Base-by-base conservation (phyloP, 371 early-diverging fungal genomes). In the Apophysomyces sp. region DNA sequence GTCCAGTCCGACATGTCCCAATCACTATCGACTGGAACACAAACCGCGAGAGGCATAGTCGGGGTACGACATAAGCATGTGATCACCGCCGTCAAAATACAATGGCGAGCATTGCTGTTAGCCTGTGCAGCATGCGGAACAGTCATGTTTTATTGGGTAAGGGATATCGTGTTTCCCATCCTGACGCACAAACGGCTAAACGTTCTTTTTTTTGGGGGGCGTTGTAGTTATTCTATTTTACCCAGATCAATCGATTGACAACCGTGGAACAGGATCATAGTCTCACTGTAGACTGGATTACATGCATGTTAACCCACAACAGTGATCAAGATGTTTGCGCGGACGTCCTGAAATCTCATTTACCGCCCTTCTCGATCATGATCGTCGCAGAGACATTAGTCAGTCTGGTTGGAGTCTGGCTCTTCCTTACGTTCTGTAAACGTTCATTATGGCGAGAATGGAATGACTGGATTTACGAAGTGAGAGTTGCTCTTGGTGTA, bases 71-170 rank as follows among this genome's bases (percentile, higher is more conserved):
- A 77, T 37, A 71, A 81, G 32, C 85, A 87, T 54, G 79, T 84
- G 49, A 65, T 83, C 63, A 78, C 78, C 54, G 81, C 84, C 18
- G 79, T 85, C 39, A 77, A 77, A 40, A 77, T 87, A 54, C 85
- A 87, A 63, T 87, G 87, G 87, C 72, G 87, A 32, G 81, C 87
- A 0, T 72, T 85, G 3, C 49, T 84, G 28, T 68, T 87, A 55
- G 87, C 83, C 26, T 40, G 81, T 31, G 66, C 71, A 15, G 76
- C 83, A 11, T 67, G 80, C n/a, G 61, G 71, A 18, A 71, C 77
- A 2, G 77, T 81, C 13, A 65, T 74, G 18, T 69, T 78, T 60
- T 80, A 78, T 65, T 81, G 80, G 80, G 73, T 72, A 63, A 56
- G 9, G 11, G n/a, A 21, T 21, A 30, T 55, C 27, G 28, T 61